A percentile compares a stretch with the other conserved stretches of the same genome.
These are phyloP conservation scores for Erythrophleum fordii DNA, from an alignment of 306 rosid species.

Conservation along the genomic window DNA sequence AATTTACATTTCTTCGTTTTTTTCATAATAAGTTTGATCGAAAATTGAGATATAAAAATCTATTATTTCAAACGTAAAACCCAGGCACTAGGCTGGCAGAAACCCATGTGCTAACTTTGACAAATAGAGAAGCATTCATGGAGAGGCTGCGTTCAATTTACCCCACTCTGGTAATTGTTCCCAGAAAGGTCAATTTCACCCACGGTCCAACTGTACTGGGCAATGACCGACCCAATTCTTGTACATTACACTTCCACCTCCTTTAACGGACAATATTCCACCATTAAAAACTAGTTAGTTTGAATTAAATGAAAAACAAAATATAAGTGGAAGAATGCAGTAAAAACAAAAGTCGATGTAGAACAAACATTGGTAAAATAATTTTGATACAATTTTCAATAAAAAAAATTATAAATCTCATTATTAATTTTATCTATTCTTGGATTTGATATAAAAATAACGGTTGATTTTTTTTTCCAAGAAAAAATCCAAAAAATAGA, in stretches of 20 bases:
- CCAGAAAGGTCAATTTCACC: not conserved
- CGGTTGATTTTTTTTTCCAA: not conserved
- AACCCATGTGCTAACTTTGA: constrained; percentile 29
- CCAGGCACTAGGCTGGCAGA: not conserved
- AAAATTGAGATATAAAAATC: no score
- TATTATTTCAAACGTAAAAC: not conserved
- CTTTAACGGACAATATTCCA: no score
- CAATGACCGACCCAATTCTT: not conserved
- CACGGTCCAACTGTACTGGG: not conserved
- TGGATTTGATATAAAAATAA: not conserved
- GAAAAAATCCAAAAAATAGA: not conserved
- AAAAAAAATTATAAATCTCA: not conserved
- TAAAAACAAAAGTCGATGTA: no score
- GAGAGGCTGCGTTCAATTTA: not conserved
- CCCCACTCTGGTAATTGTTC: not conserved
- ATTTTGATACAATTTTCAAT: not conserved
- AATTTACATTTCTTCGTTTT: no score
- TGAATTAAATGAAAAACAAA: no score
- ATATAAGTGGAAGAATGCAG: no score
- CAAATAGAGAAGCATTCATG: not conserved
- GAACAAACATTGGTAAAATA: not conserved
- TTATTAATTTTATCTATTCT: not conserved
- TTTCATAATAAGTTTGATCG: no score
- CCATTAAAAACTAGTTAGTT: no score
- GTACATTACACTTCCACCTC: no score